These are phyloP conservation scores for Lactarius indigo DNA, from an alignment of 768 basidiomycete species.

Conservation along the genomic window DNA sequence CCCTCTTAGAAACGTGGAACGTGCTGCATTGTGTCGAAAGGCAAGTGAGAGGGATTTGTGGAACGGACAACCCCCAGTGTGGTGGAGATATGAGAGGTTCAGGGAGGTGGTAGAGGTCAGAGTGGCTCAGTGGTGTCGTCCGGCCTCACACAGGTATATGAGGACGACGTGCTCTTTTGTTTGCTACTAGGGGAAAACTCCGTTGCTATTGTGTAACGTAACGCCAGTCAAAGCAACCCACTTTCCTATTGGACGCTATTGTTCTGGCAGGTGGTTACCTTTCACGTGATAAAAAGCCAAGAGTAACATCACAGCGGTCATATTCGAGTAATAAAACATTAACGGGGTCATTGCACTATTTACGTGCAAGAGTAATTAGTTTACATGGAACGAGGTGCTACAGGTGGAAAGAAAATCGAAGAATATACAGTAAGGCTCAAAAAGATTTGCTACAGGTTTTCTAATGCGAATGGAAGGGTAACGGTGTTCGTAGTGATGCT, in stretches of 20 bases:
- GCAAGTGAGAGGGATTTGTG: background rate
- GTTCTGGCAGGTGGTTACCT: background rate
- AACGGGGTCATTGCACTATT: background rate
- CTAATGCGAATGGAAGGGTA: slow-evolving; percentile 4
- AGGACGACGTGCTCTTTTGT: slow-evolving; percentile 12
- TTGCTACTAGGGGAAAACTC: background rate
- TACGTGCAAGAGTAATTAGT: background rate
- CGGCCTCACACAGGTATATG: slow-evolving; percentile 12
- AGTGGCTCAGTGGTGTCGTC: background rate
- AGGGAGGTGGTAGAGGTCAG: slow-evolving; percentile 17
- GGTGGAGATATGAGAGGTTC: no score
- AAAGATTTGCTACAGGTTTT: slow-evolving; percentile 20
- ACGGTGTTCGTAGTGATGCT: background rate
- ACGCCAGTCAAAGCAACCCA: background rate
- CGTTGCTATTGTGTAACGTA: slow-evolving; percentile 4
- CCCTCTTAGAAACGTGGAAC: background rate
- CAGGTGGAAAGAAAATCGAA: slow-evolving; percentile 18
- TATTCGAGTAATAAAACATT: background rate
- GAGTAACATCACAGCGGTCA: background rate
- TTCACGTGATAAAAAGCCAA: background rate
- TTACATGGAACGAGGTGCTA: slow-evolving; percentile 17
- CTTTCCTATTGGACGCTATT: background rate
- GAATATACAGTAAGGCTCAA: slow-evolving; percentile 2
- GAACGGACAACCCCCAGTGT: background rate
- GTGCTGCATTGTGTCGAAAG: background rate